These are phyloP conservation scores for Komagataella pastoris DNA, from an alignment of 805 yeast genomes.

Conservation along the genomic window DNA sequence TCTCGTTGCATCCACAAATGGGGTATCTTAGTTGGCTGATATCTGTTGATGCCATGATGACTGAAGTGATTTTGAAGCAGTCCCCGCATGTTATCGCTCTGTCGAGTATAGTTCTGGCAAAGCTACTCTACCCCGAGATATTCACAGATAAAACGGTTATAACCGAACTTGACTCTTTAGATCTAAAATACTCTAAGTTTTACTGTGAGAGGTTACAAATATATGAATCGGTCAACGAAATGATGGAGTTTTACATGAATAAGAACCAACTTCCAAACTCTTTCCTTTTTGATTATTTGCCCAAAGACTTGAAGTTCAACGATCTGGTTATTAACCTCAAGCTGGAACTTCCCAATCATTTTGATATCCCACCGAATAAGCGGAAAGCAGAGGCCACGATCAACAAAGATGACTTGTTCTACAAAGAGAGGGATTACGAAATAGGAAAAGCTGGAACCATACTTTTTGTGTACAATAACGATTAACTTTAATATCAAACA, in stretches of 20 bases:
- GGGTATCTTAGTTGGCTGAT: slow-evolving; percentile 61
- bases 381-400: background rate
- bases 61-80: slow-evolving; percentile 52
- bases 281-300: slow-evolving; percentile 9
- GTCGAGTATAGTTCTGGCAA: slow-evolving; percentile 48
- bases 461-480: slow-evolving; percentile 18
- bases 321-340: slow-evolving; percentile 1
- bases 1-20: slow-evolving; percentile 28
- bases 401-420: slow-evolving; percentile 12
- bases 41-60: slow-evolving; percentile 56
- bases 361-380: background rate
- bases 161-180: background rate
- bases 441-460: slow-evolving; percentile 17
- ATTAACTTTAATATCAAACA: slow-evolving; percentile 13
- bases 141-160: slow-evolving; percentile 3
- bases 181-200: background rate
- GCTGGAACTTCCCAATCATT: background rate
- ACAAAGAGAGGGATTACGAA: slow-evolving; percentile 16
- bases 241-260: slow-evolving; percentile 18
- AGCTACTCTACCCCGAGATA: slow-evolving; percentile 12
- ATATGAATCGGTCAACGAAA: slow-evolving; percentile 5
- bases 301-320: background rate
- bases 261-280: slow-evolving; percentile 7
- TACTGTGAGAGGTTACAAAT: background rate
- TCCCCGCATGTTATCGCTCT: slow-evolving; percentile 72